phyloP scores from a whole-genome alignment of 495 filamentous ascomycete genomes.

The Penicillium herquei region DNA sequence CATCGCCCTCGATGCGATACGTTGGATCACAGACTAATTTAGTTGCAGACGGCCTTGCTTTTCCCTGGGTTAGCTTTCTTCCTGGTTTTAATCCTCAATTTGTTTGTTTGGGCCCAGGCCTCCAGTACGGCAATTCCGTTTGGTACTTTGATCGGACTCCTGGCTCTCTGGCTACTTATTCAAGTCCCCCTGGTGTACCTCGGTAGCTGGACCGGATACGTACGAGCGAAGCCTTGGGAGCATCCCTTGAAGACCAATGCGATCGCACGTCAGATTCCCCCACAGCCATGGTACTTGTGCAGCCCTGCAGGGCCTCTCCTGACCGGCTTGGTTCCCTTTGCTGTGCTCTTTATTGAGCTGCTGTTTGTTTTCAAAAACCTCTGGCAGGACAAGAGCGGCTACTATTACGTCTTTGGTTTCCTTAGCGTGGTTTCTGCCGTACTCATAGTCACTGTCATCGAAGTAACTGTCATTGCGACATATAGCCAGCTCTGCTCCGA shows the following conservation, averaged over 20 bases:
- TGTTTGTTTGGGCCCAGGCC: conserved; percentile 93
- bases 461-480: conserved; percentile 86
- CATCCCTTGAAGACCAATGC: conserved; percentile 82
- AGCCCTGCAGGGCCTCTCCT: conserved; percentile 62
- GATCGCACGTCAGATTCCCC: conserved; percentile 73
- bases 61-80: conserved; percentile 82
- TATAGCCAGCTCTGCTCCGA: conserved; percentile 84
- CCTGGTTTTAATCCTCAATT: conserved; percentile 79
- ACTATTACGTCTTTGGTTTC: conserved; percentile 96
- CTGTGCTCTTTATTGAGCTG: conserved; percentile 90
- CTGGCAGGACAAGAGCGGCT: conserved; percentile 91
- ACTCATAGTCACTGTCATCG: conserved; percentile 73
- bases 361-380: conserved; percentile 89
- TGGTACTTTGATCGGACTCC: conserved; percentile 72
- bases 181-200: conserved; percentile 87
- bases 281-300: conserved; percentile 76
- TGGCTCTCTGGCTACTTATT: conserved; percentile 83
- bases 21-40: conserved; percentile 18
- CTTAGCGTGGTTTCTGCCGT: conserved; percentile 73
- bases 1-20: background rate
- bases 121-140: conserved; percentile 91
- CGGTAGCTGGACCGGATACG: conserved; percentile 79
- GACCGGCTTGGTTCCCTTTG: conserved; percentile 84
- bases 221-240: conserved; percentile 67
- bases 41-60: conserved; percentile 64